phyloP scores from a whole-genome alignment of 2,329 filamentous ascomycete genomes.

The Pyrenochaeta sp. region DNA sequence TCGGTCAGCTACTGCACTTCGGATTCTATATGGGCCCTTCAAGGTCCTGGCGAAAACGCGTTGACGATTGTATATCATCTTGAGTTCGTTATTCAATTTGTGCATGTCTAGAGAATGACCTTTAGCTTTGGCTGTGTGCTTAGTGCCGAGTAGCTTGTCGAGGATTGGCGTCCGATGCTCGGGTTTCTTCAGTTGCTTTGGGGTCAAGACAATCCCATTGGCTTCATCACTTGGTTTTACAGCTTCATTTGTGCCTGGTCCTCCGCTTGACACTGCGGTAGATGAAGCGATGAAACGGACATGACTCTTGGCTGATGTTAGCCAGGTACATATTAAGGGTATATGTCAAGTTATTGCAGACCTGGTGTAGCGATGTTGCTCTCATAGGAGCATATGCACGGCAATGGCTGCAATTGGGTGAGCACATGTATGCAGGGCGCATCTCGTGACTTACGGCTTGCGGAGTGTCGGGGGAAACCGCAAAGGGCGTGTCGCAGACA shows the following conservation, averaged over 20 bases:
- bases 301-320: background rate
- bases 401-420: too few relatives aligned
- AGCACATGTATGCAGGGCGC: background rate
- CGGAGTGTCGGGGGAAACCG: background rate
- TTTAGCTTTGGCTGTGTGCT: background rate
- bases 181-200: background rate
- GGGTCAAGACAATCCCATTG: background rate
- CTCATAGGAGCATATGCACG: too few relatives aligned
- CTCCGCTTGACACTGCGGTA: background rate
- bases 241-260: background rate
- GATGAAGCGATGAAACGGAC: constrained; percentile 2
- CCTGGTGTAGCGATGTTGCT: background rate
- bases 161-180: background rate
- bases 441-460: background rate
- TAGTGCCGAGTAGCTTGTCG: background rate
- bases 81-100: background rate
- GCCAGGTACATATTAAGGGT: background rate
- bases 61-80: background rate
- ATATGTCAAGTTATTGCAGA: background rate
- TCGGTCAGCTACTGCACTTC: background rate
- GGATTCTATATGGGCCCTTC: constrained; percentile 2
- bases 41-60: background rate
- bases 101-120: background rate
- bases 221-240: background rate
- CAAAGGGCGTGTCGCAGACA: constrained; percentile 6